Percentiles rank a stretch among this genome's conserved stretches.
phyloP scores from a whole-genome alignment of 805 yeast species.

The Metschnikowia koreensis region DNA sequence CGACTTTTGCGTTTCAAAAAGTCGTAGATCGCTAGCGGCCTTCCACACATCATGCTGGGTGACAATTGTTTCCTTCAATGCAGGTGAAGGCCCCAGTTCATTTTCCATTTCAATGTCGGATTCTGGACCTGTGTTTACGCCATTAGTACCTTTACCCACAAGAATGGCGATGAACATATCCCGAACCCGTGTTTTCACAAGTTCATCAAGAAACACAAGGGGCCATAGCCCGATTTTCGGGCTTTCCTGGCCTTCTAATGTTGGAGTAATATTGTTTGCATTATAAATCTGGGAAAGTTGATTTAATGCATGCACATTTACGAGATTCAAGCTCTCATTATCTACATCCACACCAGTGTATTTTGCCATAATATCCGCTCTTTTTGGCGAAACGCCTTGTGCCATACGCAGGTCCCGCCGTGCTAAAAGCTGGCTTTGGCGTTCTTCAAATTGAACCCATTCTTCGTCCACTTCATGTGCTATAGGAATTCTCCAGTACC shows the following conservation, averaged over 20 bases:
- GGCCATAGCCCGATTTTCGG: constrained; percentile 12
- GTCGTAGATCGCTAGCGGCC: constrained; percentile 10
- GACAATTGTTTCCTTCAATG: not conserved
- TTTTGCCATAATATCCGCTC: too few relatives aligned
- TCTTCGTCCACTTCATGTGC: constrained; percentile 51
- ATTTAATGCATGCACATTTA: too few relatives aligned
- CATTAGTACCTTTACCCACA: constrained; percentile 11
- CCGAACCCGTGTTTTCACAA: constrained; percentile 15
- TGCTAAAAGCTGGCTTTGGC: constrained; percentile 27
- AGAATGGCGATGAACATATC: constrained; percentile 18
- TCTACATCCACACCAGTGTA: too few relatives aligned
- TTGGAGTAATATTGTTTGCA: constrained; percentile 10
- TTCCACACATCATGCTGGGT: constrained; percentile 13
- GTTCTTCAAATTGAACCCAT: constrained; percentile 45
- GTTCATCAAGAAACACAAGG: constrained; percentile 21
- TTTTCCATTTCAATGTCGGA: not conserved
- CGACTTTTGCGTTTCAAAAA: constrained; percentile 15
- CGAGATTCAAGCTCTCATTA: too few relatives aligned
- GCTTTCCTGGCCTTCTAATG: not conserved
- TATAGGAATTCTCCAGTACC: constrained; percentile 48
- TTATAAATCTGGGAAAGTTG: constrained; percentile 7
- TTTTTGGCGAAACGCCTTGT: too few relatives aligned
- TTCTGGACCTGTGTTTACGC: not conserved
- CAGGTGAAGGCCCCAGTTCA: not conserved
- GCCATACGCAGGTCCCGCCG: constrained; percentile 17